These are phyloP conservation scores for Diaporthe humulicola DNA, from an alignment of 2,329 filamentous ascomycete genomes.

Conservation along the genomic window DNA sequence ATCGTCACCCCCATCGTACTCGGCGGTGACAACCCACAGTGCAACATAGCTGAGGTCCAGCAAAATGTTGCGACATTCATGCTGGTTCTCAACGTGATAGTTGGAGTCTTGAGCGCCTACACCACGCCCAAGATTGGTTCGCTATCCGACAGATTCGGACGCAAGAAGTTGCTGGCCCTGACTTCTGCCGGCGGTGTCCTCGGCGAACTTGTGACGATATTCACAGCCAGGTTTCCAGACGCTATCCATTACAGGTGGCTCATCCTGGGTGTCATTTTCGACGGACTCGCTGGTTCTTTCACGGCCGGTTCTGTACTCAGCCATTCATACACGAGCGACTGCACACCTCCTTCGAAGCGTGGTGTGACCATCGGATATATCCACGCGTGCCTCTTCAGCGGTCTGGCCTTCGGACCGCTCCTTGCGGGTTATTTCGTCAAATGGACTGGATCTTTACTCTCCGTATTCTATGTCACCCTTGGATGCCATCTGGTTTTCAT, in stretches of 20 bases:
- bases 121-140: conserved; percentile 86
- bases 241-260: conserved; percentile 82
- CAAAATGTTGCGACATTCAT: conserved; percentile 82
- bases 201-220: conserved; percentile 81
- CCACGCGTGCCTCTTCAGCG: conserved; percentile 88
- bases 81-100: conserved; percentile 79
- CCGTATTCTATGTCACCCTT: conserved; percentile 87
- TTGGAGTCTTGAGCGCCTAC: conserved; percentile 83
- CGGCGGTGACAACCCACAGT: conserved; percentile 81
- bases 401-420: conserved; percentile 89
- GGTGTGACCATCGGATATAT: conserved; percentile 91
- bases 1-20: conserved; percentile 74
- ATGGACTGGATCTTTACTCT: conserved; percentile 79
- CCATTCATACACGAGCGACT: conserved; percentile 92
- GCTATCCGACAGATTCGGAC: conserved; percentile 88
- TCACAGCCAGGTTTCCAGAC: conserved; percentile 82
- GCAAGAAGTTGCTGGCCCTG: conserved; percentile 79
- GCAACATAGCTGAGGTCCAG: conserved; percentile 83
- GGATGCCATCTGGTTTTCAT: conserved; percentile 82
- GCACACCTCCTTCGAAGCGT: conserved; percentile 82
- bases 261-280: conserved; percentile 80
- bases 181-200: conserved; percentile 81
- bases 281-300: conserved; percentile 90
- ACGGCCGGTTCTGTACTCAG: conserved; percentile 82
- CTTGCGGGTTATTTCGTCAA: conserved; percentile 85